A percentile compares a stretch with the other conserved stretches of the same genome.
Evolutionary conservation across 805 yeast genomes (phyloP).

Genomic region (Monosporozyma aerobia): DNA sequence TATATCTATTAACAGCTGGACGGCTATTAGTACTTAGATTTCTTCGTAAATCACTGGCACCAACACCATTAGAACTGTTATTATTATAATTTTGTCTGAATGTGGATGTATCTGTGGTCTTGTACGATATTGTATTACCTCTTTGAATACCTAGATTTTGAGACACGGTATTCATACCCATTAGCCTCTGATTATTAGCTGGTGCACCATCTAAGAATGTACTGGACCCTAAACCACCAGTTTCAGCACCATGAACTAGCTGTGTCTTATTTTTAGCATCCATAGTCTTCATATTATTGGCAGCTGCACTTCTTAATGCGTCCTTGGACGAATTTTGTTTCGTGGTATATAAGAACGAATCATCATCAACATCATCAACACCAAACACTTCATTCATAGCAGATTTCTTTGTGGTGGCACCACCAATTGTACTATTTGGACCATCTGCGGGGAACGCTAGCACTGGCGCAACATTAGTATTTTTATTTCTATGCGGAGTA

Average conservation of each 20-base stretch:
- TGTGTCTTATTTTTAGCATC: conserved; percentile 61
- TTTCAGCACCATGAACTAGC: conserved; percentile 76
- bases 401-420: conserved; percentile 53
- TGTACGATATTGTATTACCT: conserved; percentile 74
- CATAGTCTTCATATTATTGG: conserved; percentile 46
- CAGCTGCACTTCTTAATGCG: conserved; percentile 41
- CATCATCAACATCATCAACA: conserved; percentile 40
- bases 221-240: conserved; percentile 83
- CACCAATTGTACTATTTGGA: conserved; percentile 50
- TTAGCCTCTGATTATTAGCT: conserved; percentile 39
- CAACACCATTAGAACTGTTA: conserved; percentile 7
- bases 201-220: conserved; percentile 96
- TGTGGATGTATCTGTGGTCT: conserved; percentile 18
- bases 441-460: conserved; percentile 94
- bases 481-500: conserved; percentile 88
- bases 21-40: conserved; percentile 10
- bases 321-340: conserved; percentile 20
- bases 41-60: conserved; percentile 8
- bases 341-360: conserved; percentile 8
- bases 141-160: conserved; percentile 50
- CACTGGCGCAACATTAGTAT: conserved; percentile 74
- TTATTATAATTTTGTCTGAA: conserved; percentile 27
- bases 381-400: conserved; percentile 76
- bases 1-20: conserved; percentile 3
- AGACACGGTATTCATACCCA: conserved; percentile 17